phyloP scores from a whole-genome alignment of 441 rosid species.

The Populus hybrid region DNA sequence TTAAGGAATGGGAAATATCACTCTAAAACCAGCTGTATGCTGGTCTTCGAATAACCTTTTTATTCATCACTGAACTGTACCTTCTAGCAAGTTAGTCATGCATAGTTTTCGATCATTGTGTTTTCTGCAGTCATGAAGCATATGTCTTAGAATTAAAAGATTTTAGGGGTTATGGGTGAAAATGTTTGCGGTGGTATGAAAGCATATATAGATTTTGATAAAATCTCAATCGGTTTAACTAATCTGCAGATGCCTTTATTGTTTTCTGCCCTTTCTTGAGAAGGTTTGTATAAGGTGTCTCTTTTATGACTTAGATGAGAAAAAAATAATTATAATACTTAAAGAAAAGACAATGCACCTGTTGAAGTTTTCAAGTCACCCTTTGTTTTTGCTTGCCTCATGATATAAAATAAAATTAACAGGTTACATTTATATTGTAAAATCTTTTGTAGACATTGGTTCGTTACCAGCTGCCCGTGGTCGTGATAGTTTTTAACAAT shows the following conservation, averaged over 20 bases:
- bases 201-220: not conserved
- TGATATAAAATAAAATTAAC: not conserved
- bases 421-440: not conserved
- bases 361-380: not conserved
- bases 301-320: no score
- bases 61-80: not conserved
- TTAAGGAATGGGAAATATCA: no score
- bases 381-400: not conserved
- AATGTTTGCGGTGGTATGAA: not conserved
- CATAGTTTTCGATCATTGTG: no score
- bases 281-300: no score
- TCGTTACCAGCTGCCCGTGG: constrained; percentile 79
- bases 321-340: no score
- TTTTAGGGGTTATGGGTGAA: not conserved
- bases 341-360: not conserved
- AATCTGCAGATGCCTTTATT: not conserved
- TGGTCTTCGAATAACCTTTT: no score
- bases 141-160: not conserved
- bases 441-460: constrained; percentile 66
- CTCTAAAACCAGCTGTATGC: no score
- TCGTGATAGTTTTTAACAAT: constrained; percentile 86
- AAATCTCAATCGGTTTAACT: not conserved
- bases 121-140: not conserved
- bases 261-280: not conserved
- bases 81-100: not conserved